Percentiles rank a stretch among this genome's conserved stretches.
These are phyloP conservation scores for Basidiobolus meristosporus DNA, from an alignment of 371 early-diverging fungal genomes.

Conservation along the genomic window DNA sequence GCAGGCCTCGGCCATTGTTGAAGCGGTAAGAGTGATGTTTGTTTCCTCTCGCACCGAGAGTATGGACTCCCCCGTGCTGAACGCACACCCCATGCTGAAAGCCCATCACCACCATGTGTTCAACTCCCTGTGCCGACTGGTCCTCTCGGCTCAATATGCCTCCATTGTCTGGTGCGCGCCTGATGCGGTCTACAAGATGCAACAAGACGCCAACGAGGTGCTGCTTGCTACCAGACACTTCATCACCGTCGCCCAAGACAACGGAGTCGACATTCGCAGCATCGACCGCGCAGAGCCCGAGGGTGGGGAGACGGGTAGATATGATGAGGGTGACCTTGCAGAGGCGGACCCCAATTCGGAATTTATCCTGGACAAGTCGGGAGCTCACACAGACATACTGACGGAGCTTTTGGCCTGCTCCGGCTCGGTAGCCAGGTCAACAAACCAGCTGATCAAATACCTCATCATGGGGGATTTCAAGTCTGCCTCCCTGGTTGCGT, in stretches of 20 bases:
- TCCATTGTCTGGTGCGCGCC: slow-evolving; percentile 65
- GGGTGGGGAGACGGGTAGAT: not conserved
- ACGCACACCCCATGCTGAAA: slow-evolving; percentile 36
- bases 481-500: too few relatives aligned
- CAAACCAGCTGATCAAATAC: too few relatives aligned
- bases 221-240: slow-evolving; percentile 56
- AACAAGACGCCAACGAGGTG: slow-evolving; percentile 35
- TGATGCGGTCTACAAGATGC: slow-evolving; percentile 41
- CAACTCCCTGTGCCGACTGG: slow-evolving; percentile 57
- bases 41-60: slow-evolving; percentile 54
- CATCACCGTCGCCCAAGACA: slow-evolving; percentile 48
- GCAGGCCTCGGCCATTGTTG: slow-evolving; percentile 35
- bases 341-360: too few relatives aligned
- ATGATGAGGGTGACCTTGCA: not conserved
- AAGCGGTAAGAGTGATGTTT: slow-evolving; percentile 67
- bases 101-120: slow-evolving; percentile 62
- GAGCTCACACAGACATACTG: too few relatives aligned
- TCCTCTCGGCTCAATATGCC: slow-evolving; percentile 66
- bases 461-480: too few relatives aligned
- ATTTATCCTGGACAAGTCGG: too few relatives aligned
- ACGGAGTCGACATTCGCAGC: slow-evolving; percentile 31
- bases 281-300: slow-evolving; percentile 13
- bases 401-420: too few relatives aligned
- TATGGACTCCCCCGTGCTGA: slow-evolving; percentile 37
- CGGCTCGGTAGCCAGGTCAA: too few relatives aligned